A percentile compares a stretch with the other conserved stretches of the same genome.
Evolutionary conservation across 352 stramenopile species (phyloP).

Genomic region (Globisporangium yorkense): DNA sequence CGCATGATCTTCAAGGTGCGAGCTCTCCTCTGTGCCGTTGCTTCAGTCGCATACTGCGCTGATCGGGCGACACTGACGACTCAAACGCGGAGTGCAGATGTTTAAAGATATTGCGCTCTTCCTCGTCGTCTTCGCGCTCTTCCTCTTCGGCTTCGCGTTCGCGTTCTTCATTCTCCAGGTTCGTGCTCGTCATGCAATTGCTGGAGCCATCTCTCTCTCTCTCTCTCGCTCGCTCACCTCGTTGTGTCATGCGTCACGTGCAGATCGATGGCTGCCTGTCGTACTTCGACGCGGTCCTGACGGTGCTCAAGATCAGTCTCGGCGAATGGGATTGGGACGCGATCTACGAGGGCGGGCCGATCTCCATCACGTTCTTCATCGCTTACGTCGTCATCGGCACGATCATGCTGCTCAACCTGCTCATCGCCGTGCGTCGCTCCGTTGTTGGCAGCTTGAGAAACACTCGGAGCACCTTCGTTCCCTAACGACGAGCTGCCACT

Average conservation of each 20-base stretch:
- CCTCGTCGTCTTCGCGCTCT: conserved; percentile 67
- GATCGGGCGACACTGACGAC: background rate
- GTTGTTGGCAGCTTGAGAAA: background rate
- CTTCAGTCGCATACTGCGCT: background rate
- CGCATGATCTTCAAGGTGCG: conserved; percentile 82
- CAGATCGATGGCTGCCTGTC: conserved; percentile 67
- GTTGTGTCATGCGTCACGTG: background rate
- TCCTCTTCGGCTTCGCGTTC: conserved; percentile 69
- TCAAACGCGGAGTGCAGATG: conserved; percentile 35
- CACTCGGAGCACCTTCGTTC: background rate
- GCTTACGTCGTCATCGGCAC: conserved; percentile 69
- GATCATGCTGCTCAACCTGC: conserved; percentile 78
- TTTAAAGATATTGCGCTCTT: conserved; percentile 76
- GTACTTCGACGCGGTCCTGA: conserved; percentile 49
- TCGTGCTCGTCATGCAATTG: background rate
- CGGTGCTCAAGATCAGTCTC: conserved; percentile 67
- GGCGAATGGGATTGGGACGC: conserved; percentile 71
- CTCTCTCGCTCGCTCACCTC: background rate
- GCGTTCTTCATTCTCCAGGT: conserved; percentile 84
- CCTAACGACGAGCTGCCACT: background rate
- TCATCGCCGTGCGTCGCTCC: conserved; percentile 47
- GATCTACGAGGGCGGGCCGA: conserved; percentile 61
- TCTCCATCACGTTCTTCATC: conserved; percentile 70
- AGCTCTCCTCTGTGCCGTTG: background rate
- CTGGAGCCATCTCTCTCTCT: background rate